Evolutionary conservation across 257 asterid genomes (phyloP).

Genomic region (Scutellaria baicalensis): DNA sequence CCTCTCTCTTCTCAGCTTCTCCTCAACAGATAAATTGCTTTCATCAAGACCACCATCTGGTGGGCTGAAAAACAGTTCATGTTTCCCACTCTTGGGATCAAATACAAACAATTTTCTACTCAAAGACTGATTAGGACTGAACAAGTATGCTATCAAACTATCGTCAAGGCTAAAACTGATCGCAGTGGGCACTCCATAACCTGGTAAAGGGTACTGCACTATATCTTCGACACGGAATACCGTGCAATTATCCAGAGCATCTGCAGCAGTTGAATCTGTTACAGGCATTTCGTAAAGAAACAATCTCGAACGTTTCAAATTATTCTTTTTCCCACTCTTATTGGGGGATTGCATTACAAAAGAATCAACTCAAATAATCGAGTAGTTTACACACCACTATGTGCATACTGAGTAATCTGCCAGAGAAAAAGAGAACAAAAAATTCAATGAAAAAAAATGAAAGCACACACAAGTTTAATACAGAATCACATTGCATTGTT

Average conservation of each 20-base stretch:
- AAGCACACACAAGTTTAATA: background rate
- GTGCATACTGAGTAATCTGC: slow-evolving; percentile 43
- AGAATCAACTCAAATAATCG: slow-evolving; percentile 17
- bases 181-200: slow-evolving; percentile 65
- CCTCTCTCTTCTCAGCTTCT: slow-evolving; percentile 90
- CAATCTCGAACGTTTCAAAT: slow-evolving; percentile 54
- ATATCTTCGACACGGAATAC: slow-evolving; percentile 74
- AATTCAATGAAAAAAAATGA: background rate
- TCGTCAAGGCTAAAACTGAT: slow-evolving; percentile 89
- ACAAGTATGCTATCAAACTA: slow-evolving; percentile 60
- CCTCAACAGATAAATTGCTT: slow-evolving; percentile 78
- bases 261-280: slow-evolving; percentile 44
- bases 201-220: slow-evolving; percentile 80
- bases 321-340: slow-evolving; percentile 29
- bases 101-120: slow-evolving; percentile 56
- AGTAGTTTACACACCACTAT: slow-evolving; percentile 34
- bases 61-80: slow-evolving; percentile 69
- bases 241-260: slow-evolving; percentile 45
- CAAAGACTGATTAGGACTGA: slow-evolving; percentile 66
- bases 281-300: slow-evolving; percentile 53
- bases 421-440: background rate
- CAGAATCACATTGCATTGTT: background rate
- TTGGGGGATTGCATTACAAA: slow-evolving; percentile 67
- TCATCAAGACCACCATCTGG: slow-evolving; percentile 96
- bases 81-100: slow-evolving; percentile 58